These are phyloP conservation scores for Russula earlei DNA, from an alignment of 768 basidiomycete genomes.

Conservation along the genomic window DNA sequence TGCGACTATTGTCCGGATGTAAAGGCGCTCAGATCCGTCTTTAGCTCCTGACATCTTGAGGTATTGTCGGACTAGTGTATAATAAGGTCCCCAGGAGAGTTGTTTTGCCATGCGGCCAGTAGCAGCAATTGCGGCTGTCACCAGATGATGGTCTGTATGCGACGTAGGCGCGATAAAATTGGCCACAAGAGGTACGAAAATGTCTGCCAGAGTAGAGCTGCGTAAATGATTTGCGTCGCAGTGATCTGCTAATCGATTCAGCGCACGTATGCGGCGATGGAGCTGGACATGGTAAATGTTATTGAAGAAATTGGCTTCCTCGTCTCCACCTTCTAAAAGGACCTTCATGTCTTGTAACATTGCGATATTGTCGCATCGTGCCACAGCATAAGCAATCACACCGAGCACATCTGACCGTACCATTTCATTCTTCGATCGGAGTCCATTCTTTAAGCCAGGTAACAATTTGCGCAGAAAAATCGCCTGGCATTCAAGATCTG, in stretches of 20 bases:
- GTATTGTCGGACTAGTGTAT: slow-evolving; percentile 71
- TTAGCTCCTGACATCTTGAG: slow-evolving; percentile 59
- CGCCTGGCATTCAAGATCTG: slow-evolving; percentile 37
- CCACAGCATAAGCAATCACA: slow-evolving; percentile 69
- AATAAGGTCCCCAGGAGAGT: slow-evolving; percentile 79
- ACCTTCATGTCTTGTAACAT: slow-evolving; percentile 71
- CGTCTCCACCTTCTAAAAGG: slow-evolving; percentile 78
- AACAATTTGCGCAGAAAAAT: slow-evolving; percentile 58
- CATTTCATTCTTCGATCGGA: slow-evolving; percentile 73
- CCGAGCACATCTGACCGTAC: slow-evolving; percentile 79
- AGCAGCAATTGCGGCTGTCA: slow-evolving; percentile 79
- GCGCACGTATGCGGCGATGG: slow-evolving; percentile 79
- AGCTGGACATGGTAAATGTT: slow-evolving; percentile 92
- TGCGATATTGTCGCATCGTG: slow-evolving; percentile 47
- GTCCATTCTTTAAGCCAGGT: slow-evolving; percentile 69
- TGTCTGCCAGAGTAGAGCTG: slow-evolving; percentile 62
- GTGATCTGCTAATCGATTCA: slow-evolving; percentile 74
- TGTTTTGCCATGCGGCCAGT: slow-evolving; percentile 70
- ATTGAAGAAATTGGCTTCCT: slow-evolving; percentile 94
- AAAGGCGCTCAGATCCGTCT: slow-evolving; percentile 64
- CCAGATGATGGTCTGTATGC: slow-evolving; percentile 72
- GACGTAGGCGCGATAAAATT: slow-evolving; percentile 62
- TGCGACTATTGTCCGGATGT: slow-evolving; percentile 75
- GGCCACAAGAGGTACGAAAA: slow-evolving; percentile 80
- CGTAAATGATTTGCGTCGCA: slow-evolving; percentile 56